A percentile compares a stretch with the other conserved stretches of the same genome.
Conservation (phyloP, 345 rosid species). For the Eucalyptus albens region DNA sequence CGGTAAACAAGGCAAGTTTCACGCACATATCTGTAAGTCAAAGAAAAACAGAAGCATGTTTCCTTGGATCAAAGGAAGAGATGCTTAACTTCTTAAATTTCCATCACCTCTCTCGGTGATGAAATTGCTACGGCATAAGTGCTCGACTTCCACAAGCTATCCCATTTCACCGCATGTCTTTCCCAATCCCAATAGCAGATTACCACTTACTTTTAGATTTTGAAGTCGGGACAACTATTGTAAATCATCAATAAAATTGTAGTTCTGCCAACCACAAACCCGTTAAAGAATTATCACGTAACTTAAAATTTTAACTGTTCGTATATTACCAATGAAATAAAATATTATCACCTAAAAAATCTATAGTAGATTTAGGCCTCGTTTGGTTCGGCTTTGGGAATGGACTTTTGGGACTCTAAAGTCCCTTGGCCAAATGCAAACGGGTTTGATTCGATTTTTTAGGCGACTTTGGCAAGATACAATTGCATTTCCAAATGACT, state of each 20-base stretch:
- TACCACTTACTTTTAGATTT: background rate
- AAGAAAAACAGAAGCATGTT: background rate
- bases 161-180: background rate
- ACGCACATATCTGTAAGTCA: background rate
- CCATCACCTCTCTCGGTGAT: background rate
- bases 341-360: background rate
- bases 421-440: no score
- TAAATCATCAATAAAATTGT: background rate
- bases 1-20: background rate
- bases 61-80: background rate
- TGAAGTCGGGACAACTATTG: background rate
- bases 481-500: no score
- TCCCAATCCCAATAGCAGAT: background rate
- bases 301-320: background rate
- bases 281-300: background rate
- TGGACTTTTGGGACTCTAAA: no score
- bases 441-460: no score
- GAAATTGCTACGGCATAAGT: background rate
- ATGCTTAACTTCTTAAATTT: background rate
- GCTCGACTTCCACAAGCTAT: background rate
- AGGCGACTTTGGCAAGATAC: fast-evolving
- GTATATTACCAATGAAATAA: background rate
- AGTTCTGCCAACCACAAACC: background rate
- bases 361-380: background rate
- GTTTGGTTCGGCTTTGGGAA: no score